phyloP scores from a whole-genome alignment of 148 eudicot species.

The Heliamphora exappendiculata region DNA sequence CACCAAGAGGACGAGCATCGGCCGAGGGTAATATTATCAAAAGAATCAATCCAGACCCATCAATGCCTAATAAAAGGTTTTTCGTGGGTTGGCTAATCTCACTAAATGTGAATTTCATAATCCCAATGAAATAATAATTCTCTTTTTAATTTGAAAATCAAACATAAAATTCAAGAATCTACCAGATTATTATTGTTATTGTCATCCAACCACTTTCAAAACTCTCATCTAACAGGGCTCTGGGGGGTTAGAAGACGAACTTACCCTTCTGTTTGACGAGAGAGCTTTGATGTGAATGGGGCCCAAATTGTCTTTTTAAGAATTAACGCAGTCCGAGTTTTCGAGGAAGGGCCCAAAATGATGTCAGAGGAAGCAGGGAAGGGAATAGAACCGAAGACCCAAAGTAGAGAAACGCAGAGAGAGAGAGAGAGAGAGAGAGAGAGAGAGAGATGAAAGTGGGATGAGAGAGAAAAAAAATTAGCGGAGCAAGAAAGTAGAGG shows the following conservation, averaged over 20 bases:
- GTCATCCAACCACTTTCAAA: too few species aligned
- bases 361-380: neutral
- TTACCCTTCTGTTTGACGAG: neutral
- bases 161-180: too few species aligned
- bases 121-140: too few species aligned
- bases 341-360: neutral
- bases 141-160: too few species aligned
- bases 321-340: neutral
- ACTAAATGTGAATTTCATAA: too few species aligned
- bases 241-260: neutral
- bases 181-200: too few species aligned
- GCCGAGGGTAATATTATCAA: too few species aligned
- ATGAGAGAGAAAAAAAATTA: neutral
- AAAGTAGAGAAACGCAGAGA: neutral
- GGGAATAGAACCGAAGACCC: constrained; percentile 3
- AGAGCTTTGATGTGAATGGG: neutral
- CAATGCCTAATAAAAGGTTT: too few species aligned
- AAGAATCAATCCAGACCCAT: too few species aligned
- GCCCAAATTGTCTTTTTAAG: neutral
- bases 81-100: too few species aligned
- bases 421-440: constrained; percentile 7
- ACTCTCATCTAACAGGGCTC: too few species aligned
- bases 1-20: too few species aligned
- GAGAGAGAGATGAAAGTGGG: constrained; percentile 1
- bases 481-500: neutral